These are phyloP conservation scores for Parvularia atlantis DNA, from an alignment of 78 protist species.

Conservation along the genomic window DNA sequence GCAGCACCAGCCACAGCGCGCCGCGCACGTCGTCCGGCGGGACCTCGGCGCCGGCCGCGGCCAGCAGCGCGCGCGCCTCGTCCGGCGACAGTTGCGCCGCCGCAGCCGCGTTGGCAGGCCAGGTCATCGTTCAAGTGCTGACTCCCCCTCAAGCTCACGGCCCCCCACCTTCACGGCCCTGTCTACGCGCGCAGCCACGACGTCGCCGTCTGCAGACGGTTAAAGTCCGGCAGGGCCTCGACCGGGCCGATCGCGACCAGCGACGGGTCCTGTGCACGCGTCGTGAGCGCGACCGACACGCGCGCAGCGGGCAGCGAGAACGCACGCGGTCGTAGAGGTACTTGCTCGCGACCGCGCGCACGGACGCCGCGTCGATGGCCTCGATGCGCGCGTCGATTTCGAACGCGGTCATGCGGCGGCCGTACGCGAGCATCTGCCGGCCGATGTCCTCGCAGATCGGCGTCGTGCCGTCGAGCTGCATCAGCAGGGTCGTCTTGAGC, in stretches of 20 bases:
- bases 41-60: too few species aligned
- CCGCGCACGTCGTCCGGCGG: too few species aligned
- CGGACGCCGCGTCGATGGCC: slow-evolving; percentile 49
- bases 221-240: slow-evolving; percentile 35
- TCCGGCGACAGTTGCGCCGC: too few species aligned
- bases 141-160: too few species aligned
- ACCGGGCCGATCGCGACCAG: slow-evolving; percentile 54
- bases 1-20: too few species aligned
- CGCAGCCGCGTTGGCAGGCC: too few species aligned
- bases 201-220: slow-evolving; percentile 17
- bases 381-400: slow-evolving; percentile 58
- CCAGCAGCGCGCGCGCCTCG: too few species aligned
- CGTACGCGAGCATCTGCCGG: slow-evolving; percentile 69
- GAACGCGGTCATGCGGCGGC: slow-evolving; percentile 61
- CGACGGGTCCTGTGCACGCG: too few species aligned
- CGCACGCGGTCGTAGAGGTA: slow-evolving; percentile 49
- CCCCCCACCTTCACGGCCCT: too few species aligned
- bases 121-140: too few species aligned
- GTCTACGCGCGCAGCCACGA: slow-evolving; percentile 9
- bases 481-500: slow-evolving; percentile 44
- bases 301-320: too few species aligned
- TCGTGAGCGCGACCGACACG: too few species aligned
- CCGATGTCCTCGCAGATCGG: slow-evolving; percentile 76
- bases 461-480: slow-evolving; percentile 52
- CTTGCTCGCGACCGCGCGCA: slow-evolving; percentile 29